Evolutionary conservation across 495 filamentous ascomycete genomes (phyloP), one percentile per base, ranked within the genome.

Genomic region (Penicillium waksmanii): DNA sequence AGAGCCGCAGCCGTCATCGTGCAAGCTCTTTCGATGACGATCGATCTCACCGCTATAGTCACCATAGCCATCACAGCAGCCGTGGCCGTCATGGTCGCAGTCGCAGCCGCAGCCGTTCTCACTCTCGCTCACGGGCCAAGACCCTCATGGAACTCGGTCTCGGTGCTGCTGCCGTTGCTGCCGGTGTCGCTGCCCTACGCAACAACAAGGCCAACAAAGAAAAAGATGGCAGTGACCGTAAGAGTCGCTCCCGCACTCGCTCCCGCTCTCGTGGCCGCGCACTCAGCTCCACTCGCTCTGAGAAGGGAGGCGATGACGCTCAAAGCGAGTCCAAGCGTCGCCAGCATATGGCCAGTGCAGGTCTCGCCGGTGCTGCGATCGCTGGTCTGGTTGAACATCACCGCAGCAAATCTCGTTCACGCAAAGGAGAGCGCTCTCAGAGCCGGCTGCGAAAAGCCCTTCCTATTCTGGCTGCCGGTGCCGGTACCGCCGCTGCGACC

Each of bases 101-200:
- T 51, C 75, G 77, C 33, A 80, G 76, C 55, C 72, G 83, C 52
- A 81, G 76, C 33, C 77, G 82, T 46, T 87, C 84, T 4, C 80
- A 84, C 44, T 87, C 85, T 5, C 81, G 78, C 47, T 84, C 82
- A 3, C 78, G 81, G 17, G 77, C 72, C 0, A 82, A 81, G 65
- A 81, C 89, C 50, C 80, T 92, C 34, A 85, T 88, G 40, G 89
- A 87, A 40, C 74, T 93, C 18, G 91, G 89, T 19, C 83, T 93
- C 49, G 91, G 92, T 50, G 91, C 91, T 25, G 91, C 90, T 17
- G 88, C 92, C 42, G 83, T 93, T 36, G 93, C 90, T 49, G 87
- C 91, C 27, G 92, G 89, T 25, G 87, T 89, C 25, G 93, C 92
- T 60, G 87, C 87, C 60, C 82, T 86, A 42, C 85, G 84, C 62